Percentiles rank a stretch among this genome's conserved stretches.
Conservation (phyloP, 306 rosid genomes). For the Benincasa hispida region DNA sequence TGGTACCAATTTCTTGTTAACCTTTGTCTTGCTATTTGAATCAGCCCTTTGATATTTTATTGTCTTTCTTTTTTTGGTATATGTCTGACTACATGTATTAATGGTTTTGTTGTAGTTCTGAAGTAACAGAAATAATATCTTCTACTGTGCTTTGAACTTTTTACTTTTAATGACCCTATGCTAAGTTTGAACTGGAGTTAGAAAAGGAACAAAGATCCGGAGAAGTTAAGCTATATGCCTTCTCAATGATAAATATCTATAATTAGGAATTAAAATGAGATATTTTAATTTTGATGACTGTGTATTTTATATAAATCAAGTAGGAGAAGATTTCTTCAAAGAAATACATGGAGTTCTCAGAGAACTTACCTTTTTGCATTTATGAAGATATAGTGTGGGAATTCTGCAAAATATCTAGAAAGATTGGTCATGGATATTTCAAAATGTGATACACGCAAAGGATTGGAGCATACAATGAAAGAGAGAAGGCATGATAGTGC, state of each 20-base stretch:
- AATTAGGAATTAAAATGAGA: neutral
- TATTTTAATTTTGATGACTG: neutral
- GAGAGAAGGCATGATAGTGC: neutral
- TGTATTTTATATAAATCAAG: neutral
- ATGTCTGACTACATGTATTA: neutral
- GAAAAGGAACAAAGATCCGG: neutral
- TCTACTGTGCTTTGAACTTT: neutral
- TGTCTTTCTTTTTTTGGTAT: neutral
- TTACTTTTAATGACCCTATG: neutral
- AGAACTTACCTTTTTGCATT: neutral
- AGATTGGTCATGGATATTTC: conserved; percentile 7
- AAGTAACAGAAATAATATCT: neutral
- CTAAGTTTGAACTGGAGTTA: neutral
- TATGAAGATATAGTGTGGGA: neutral
- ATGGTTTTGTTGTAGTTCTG: neutral
- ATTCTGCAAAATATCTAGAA: neutral
- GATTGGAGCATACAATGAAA: conserved; percentile 2
- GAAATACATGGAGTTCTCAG: neutral
- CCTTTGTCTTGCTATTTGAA: neutral
- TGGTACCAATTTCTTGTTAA: too few relatives aligned
- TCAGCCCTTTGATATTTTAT: neutral
- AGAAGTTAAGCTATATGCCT: neutral
- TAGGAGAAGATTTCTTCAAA: neutral
- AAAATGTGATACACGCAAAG: neutral
- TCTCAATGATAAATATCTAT: neutral